Evolutionary conservation across 257 asterid genomes (phyloP), one percentile per base, ranked within the genome.

Genomic region (Ajuga chamaepitys): DNA sequence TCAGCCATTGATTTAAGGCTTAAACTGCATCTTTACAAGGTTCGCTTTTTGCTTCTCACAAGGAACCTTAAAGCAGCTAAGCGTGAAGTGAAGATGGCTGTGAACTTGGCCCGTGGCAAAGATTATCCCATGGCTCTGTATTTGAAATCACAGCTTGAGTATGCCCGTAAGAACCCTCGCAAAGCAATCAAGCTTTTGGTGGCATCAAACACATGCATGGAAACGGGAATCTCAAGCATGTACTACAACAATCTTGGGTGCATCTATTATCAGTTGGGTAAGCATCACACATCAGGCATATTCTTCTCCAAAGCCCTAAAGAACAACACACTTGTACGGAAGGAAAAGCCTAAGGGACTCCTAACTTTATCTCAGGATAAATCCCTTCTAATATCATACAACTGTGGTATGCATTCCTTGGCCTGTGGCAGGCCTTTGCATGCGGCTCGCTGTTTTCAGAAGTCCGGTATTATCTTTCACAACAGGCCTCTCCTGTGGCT

Each of bases 131-230:
- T 76, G 80, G 96, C 95, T 48, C 92, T 93, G 45, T 89, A 85
- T 77, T 66, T 89, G 81, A 93, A 93, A 76, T 87, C 97, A 7
- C 96, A 87, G 79, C 97, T 89, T 65, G 98, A 93, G 77, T 89
- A 89, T 71, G 86, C 96, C 48, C 95, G 93, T 25, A 83, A 88
- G 48, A 92, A 92, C 70, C 87, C 78, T 78, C 81, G 75, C 38
- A 89, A 89, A 74, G 95, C 97, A 30, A 81, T 85, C 83, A 93
- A 81, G 85, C 94, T 87, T 46, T 73, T 89, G 79, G 70, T 85
- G 86, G 96, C 96, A 60, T 81, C 95, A 37, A 75, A 74, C 64
- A 80, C 80, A 70, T 77, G 58, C 35, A 44, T 79, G 4, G 96
- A 91, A 70, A 70, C 57, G 9, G 95, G 88, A 67, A 73, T 79